Evolutionary conservation across 129 eudicot genomes (phyloP).

Genomic region (Tanacetum coccineum): DNA sequence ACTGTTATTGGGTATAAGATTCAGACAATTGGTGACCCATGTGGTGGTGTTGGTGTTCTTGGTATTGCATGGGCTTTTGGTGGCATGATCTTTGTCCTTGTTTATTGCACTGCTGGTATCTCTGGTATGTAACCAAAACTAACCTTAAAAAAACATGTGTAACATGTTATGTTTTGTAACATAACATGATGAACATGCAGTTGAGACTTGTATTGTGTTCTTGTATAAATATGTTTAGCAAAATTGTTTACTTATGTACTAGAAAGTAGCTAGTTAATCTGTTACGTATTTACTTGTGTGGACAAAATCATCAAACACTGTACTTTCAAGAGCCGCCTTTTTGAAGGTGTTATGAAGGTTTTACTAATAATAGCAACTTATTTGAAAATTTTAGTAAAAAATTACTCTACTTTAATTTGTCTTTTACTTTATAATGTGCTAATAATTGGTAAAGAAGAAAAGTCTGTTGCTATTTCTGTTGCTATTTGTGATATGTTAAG

Average conservation of each 20-base stretch:
- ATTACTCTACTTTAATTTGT: no score
- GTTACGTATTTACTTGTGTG: no score
- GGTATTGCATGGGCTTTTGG: conserved; percentile 94
- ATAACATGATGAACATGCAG: no score
- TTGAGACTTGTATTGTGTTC: not conserved
- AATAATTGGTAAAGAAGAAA: no score
- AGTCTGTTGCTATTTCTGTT: no score
- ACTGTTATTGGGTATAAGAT: conserved; percentile 88
- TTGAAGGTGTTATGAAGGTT: no score
- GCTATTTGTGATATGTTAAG: no score
- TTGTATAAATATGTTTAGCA: not conserved
- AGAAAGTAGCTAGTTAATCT: not conserved
- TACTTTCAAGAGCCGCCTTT: no score
- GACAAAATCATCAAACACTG: no score
- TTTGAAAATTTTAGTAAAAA: no score
- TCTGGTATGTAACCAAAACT: conserved; percentile 47
- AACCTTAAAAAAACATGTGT: not conserved
- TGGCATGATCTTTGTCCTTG: conserved; percentile 88
- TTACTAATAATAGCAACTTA: no score
- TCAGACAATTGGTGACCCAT: conserved; percentile 46
- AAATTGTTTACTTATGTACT: not conserved
- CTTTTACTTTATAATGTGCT: no score
- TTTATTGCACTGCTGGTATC: conserved; percentile 97
- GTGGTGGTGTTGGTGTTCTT: conserved; percentile 75
- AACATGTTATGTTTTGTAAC: not conserved